Percentiles rank a stretch among this genome's conserved stretches.
Evolutionary conservation across 108 stramenopile genomes (phyloP).

Genomic region (Pinguiococcus pyrenoidosus): DNA sequence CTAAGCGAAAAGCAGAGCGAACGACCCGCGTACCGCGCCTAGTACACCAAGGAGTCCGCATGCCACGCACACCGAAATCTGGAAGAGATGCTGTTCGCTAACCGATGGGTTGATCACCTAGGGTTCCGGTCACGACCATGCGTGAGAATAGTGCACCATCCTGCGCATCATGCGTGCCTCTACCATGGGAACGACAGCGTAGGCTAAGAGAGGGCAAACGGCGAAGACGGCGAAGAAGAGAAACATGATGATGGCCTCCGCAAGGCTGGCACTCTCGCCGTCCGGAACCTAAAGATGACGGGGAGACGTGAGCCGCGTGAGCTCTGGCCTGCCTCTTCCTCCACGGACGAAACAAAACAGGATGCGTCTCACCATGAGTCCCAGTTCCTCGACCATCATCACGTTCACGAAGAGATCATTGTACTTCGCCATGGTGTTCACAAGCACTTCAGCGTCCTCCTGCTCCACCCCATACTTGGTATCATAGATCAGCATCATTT

Average conservation of each 20-base stretch:
- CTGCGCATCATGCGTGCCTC: no score
- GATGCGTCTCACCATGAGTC: no score
- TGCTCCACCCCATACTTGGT: conserved; percentile 13
- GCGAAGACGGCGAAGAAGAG: conserved; percentile 72
- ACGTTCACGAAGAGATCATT: conserved; percentile 90
- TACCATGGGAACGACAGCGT: conserved; percentile 65
- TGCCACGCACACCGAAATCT: no score
- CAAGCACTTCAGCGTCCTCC: conserved; percentile 21
- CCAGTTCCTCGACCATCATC: conserved; percentile 92
- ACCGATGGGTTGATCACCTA: no score
- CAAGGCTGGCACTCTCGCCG: conserved; percentile 55
- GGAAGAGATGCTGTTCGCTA: no score
- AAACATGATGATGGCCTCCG: conserved; percentile 85
- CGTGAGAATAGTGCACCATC: no score
- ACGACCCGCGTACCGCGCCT: no score
- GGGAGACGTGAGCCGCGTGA: neutral
- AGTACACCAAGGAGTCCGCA: no score
- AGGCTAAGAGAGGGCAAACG: conserved; percentile 67
- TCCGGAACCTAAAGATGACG: neutral
- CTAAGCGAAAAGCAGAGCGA: no score
- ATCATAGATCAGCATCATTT: conserved; percentile 25
- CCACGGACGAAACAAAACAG: no score
- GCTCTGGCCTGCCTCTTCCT: conserved; percentile 57
- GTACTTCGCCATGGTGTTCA: conserved; percentile 66
- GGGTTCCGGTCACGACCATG: no score